Base-by-base conservation (phyloP, 1,284 basidiomycete species). In the Trametes hirsuta region DNA sequence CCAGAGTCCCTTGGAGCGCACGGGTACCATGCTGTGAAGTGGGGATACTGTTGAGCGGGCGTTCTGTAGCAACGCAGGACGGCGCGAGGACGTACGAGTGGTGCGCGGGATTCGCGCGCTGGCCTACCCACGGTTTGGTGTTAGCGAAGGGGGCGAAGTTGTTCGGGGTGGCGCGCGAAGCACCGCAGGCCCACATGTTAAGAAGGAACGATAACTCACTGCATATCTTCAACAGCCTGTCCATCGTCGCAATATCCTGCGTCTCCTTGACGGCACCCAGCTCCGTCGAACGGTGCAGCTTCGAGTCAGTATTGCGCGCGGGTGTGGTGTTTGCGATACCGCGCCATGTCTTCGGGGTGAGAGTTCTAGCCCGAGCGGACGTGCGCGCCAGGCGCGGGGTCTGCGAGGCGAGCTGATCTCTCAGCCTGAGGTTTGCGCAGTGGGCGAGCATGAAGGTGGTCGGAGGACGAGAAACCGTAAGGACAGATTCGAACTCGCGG, bases 231-330 rank as follows among this genome's bases (percentile, higher is more conserved):
- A 89, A 73, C 18, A 88, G 73, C n/a, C 69, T 73, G 69, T 88
- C 85, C 78, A 89, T 84, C 4, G 77, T 75, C 11, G 75, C 78
- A 15, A 89, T 78, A 73, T 86, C 84, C 56, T 85, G 78, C 3
- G 81, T 84, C 71, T 88, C 87, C 40, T 81, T 74, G 21, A 69
- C 73, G 14, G 78, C 76, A 14, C 69, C 69, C 6, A 67, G 55
- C 60, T 72, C 69, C 11, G 66, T 65, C 42, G 66, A 64, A 39
- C 64, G 68, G 36, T 61, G 59, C n/a, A 66, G 46, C n/a, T 54
- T 61, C 40, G 63, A 30, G 8, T 63, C 53, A 1, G 58, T 51
- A 47, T 68, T 65, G 6, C 47, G 37, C n/a, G 24, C 22, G 1
- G 59, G 41, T 4, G 55, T 47, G n/a, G 65, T 60, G 21, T 58